Percentiles rank a stretch among this genome's conserved stretches.
phyloP scores from a whole-genome alignment of 805 yeast species.

The Saccharomyces paradoxus region DNA sequence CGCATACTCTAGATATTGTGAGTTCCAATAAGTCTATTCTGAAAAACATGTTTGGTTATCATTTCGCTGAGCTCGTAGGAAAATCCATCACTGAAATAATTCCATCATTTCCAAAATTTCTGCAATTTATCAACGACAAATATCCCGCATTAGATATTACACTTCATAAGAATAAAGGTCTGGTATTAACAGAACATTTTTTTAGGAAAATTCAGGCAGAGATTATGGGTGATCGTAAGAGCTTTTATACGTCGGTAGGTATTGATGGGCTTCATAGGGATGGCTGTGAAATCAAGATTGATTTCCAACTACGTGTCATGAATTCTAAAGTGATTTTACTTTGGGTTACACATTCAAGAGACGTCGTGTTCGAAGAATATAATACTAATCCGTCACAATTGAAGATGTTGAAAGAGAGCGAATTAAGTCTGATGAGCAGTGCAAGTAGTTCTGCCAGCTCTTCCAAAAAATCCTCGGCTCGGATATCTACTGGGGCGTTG shows the following conservation, averaged over 20 bases:
- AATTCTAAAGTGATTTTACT: slow-evolving; percentile 50
- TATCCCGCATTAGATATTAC: slow-evolving; percentile 34
- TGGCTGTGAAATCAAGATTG: slow-evolving; percentile 58
- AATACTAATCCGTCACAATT: slow-evolving; percentile 35
- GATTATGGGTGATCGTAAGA: slow-evolving; percentile 36
- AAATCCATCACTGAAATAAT: slow-evolving; percentile 46
- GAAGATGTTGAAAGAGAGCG: slow-evolving; percentile 34
- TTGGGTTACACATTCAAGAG: slow-evolving; percentile 82
- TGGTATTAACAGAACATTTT: slow-evolving; percentile 85
- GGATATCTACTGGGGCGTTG: slow-evolving; percentile 15
- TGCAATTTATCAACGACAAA: slow-evolving; percentile 27
- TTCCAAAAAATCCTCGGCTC: slow-evolving; percentile 20
- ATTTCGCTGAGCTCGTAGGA: slow-evolving; percentile 35
- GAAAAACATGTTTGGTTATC: slow-evolving; percentile 63
- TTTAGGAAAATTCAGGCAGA: slow-evolving; percentile 62
- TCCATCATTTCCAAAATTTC: slow-evolving; percentile 47
- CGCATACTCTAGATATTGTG: slow-evolving; percentile 39
- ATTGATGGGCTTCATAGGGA: slow-evolving; percentile 62
- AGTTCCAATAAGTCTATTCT: slow-evolving; percentile 73
- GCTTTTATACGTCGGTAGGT: slow-evolving; percentile 57
- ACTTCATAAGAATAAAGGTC: slow-evolving; percentile 43
- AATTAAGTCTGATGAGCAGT: slow-evolving; percentile 24
- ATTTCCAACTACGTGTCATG: slow-evolving; percentile 72
- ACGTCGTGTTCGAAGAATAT: slow-evolving; percentile 28
- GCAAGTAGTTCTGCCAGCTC: slow-evolving; percentile 22